These are phyloP conservation scores for Datura wrightii DNA, from an alignment of 257 asterid species.

Conservation along the genomic window DNA sequence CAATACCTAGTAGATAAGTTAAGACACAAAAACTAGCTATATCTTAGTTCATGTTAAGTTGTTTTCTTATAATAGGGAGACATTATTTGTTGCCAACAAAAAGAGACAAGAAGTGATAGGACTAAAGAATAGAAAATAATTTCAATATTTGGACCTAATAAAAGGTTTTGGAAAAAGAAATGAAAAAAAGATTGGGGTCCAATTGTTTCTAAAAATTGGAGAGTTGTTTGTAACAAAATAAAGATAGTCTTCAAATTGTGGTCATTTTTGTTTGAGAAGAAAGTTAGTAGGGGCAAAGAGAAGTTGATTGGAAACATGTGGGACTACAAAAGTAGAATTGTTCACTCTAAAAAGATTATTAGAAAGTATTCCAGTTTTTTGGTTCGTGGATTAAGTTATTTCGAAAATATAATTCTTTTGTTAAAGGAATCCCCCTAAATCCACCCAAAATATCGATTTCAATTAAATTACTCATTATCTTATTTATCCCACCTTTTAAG, in stretches of 20 bases:
- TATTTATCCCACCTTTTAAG: no score
- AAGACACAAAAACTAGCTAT: slow-evolving; percentile 30
- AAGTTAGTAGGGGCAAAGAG: slow-evolving; percentile 19
- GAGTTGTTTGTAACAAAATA: neutral
- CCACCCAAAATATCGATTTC: no score
- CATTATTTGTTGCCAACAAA: slow-evolving; percentile 42
- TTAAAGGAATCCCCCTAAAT: no score
- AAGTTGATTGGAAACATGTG: slow-evolving; percentile 7
- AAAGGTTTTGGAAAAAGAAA: neutral
- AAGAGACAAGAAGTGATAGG: neutral
- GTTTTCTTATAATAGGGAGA: slow-evolving; percentile 48
- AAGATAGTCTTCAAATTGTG: neutral
- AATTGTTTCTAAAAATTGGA: neutral
- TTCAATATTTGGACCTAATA: neutral
- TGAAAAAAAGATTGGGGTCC: neutral
- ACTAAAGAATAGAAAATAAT: neutral
- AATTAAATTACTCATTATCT: no score
- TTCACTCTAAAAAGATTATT: neutral
- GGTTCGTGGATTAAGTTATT: no score
- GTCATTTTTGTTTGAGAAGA: neutral
- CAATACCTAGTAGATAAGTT: neutral
- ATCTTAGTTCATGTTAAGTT: slow-evolving; percentile 36
- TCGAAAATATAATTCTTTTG: no score
- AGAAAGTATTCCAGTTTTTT: neutral
- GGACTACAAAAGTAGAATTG: neutral